These are phyloP conservation scores for Podaxis rugospora DNA, from an alignment of 768 basidiomycete genomes.

Conservation along the genomic window DNA sequence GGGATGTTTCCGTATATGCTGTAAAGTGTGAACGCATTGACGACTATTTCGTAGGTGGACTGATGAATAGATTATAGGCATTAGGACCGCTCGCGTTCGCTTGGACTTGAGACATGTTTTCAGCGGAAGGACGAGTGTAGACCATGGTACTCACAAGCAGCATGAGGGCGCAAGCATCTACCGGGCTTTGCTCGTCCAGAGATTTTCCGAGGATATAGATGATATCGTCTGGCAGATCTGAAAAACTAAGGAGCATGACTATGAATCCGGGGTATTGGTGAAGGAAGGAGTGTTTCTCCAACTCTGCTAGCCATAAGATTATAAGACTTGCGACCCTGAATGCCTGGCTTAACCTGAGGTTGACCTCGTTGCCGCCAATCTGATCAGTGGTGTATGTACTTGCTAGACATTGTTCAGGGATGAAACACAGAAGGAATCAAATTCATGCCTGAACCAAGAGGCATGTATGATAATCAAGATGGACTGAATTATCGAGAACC, in stretches of 20 bases:
- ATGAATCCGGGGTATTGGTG: background rate
- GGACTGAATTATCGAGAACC: too few relatives aligned
- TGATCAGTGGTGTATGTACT: background rate
- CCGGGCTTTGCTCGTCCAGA: background rate
- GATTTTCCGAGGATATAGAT: slow-evolving; percentile 2
- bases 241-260: background rate
- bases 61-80: slow-evolving; percentile 5
- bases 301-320: background rate
- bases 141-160: background rate
- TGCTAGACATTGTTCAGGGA: too few relatives aligned
- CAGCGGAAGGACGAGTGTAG: background rate
- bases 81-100: background rate
- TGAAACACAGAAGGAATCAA: too few relatives aligned
- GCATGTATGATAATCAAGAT: background rate
- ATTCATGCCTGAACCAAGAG: background rate
- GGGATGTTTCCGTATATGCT: background rate
- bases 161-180: background rate
- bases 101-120: background rate
- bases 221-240: background rate
- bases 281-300: background rate
- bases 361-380: background rate
- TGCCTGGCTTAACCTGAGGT: background rate
- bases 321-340: background rate
- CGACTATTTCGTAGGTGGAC: background rate
- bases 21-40: slow-evolving; percentile 1